phyloP scores from a whole-genome alignment of 2,329 filamentous ascomycete species.

The Claviceps pazoutovae region DNA sequence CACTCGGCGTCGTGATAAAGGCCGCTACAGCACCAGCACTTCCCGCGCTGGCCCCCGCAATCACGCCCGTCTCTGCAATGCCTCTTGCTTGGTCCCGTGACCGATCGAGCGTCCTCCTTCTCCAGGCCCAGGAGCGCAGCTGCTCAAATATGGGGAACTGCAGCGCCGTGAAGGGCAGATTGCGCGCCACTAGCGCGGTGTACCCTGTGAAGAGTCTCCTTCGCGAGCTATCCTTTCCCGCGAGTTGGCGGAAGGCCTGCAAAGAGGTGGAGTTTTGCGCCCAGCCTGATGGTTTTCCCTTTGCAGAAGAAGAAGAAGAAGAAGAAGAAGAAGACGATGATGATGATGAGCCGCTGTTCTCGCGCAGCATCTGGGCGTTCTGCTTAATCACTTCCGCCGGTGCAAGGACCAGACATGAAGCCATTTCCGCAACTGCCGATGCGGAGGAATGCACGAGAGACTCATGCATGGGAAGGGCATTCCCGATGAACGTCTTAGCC shows the following conservation, averaged over 20 bases:
- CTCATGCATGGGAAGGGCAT: constrained; percentile 42
- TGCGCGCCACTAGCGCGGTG: constrained; percentile 65
- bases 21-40: constrained; percentile 62
- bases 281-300: constrained; percentile 9
- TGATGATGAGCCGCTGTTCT: constrained; percentile 5
- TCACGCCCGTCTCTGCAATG: constrained; percentile 51
- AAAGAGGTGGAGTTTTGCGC: constrained; percentile 26
- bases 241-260: constrained; percentile 35
- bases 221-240: constrained; percentile 39
- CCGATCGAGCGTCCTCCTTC: constrained; percentile 15
- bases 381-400: constrained; percentile 88
- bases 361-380: constrained; percentile 70
- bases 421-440: constrained; percentile 65
- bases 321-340: neutral
- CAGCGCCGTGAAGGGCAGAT: constrained; percentile 74
- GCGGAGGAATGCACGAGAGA: constrained; percentile 60
- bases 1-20: constrained; percentile 73
- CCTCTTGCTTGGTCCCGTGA: constrained; percentile 11
- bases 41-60: constrained; percentile 63
- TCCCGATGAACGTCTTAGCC: constrained; percentile 49
- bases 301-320: neutral
- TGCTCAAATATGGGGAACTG: constrained; percentile 82
- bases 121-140: constrained; percentile 41
- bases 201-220: constrained; percentile 60
- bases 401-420: constrained; percentile 74